Conservation (phyloP, 495 filamentous ascomycete species). For the Aspergillus sparsus region DNA sequence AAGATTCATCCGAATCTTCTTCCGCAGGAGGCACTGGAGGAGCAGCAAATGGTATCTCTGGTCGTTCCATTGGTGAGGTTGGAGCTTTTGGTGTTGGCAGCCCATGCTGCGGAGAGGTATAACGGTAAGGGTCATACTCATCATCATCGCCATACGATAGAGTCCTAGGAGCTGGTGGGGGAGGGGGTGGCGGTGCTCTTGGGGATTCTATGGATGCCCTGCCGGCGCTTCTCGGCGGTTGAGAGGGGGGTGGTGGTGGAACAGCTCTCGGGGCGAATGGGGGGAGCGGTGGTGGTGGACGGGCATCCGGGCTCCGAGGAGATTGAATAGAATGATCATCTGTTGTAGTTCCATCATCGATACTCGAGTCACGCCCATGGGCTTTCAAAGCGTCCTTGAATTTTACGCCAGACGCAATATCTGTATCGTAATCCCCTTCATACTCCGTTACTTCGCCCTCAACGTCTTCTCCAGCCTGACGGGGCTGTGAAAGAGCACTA, state of each 20-base stretch:
- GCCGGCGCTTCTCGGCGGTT: conserved; percentile 48
- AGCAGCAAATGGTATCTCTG: conserved; percentile 25
- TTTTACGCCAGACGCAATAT: conserved; percentile 85
- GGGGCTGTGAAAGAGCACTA: conserved; percentile 39
- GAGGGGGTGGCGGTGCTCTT: conserved; percentile 64
- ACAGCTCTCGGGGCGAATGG: conserved; percentile 52
- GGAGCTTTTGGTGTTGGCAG: conserved; percentile 35
- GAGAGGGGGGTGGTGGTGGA: conserved; percentile 55
- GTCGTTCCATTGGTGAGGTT: conserved; percentile 25
- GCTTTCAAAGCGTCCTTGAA: conserved; percentile 90
- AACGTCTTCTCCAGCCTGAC: conserved; percentile 58
- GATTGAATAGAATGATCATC: conserved; percentile 55
- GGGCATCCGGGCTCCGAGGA: conserved; percentile 45
- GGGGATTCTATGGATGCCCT: conserved; percentile 66
- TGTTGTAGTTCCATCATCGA: conserved; percentile 57
- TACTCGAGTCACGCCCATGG: conserved; percentile 74
- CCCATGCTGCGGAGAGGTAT: conserved; percentile 52
- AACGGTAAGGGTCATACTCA: conserved; percentile 75
- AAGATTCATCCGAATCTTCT: conserved; percentile 52
- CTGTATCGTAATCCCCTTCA: conserved; percentile 97
- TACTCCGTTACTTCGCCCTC: conserved; percentile 90
- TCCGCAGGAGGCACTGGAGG: conserved; percentile 35
- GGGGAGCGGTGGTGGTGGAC: conserved; percentile 62
- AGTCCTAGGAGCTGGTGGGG: conserved; percentile 38
- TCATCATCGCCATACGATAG: conserved; percentile 57